These are phyloP conservation scores for Phytopythium aichiense DNA, from an alignment of 352 stramenopile species.

Conservation along the genomic window DNA sequence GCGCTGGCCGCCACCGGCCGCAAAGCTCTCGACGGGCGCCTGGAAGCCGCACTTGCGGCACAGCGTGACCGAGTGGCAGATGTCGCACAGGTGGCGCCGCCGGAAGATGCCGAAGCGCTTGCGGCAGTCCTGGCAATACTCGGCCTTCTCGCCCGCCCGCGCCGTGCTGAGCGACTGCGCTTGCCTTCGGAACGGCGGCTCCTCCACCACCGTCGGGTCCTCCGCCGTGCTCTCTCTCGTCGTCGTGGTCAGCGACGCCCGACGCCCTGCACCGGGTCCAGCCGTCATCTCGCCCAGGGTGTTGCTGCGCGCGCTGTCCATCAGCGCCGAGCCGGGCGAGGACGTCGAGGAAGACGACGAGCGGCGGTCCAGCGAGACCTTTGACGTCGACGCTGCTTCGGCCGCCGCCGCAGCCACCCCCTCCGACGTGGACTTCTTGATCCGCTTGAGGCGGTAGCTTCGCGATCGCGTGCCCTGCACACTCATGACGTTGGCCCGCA, in stretches of 20 bases:
- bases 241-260: slow-evolving; percentile 2
- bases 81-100: slow-evolving; percentile 46
- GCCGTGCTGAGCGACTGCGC: slow-evolving; percentile 16
- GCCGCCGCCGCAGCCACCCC: slow-evolving; percentile 2
- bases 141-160: slow-evolving; percentile 21
- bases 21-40: slow-evolving; percentile 36
- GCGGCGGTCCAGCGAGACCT: slow-evolving; percentile 9
- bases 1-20: slow-evolving; percentile 13
- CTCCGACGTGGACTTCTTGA: slow-evolving; percentile 40
- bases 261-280: background rate
- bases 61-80: slow-evolving; percentile 45
- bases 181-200: slow-evolving; percentile 20
- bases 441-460: slow-evolving; percentile 42
- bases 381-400: slow-evolving; percentile 10
- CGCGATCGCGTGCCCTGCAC: slow-evolving; percentile 47
- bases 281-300: slow-evolving; percentile 11
- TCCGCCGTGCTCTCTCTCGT: slow-evolving; percentile 7
- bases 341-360: slow-evolving; percentile 32
- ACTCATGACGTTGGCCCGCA: slow-evolving; percentile 45
- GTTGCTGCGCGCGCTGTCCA: slow-evolving; percentile 23
- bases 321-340: slow-evolving; percentile 21
- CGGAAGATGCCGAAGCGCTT: slow-evolving; percentile 70
- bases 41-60: slow-evolving; percentile 58
- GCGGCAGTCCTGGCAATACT: slow-evolving; percentile 39
- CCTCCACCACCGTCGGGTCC: background rate